Percentiles rank a stretch among this genome's conserved stretches.
phyloP scores from a whole-genome alignment of 139 green algal species.

The Auxenochlorella pyrenoidosa region DNA sequence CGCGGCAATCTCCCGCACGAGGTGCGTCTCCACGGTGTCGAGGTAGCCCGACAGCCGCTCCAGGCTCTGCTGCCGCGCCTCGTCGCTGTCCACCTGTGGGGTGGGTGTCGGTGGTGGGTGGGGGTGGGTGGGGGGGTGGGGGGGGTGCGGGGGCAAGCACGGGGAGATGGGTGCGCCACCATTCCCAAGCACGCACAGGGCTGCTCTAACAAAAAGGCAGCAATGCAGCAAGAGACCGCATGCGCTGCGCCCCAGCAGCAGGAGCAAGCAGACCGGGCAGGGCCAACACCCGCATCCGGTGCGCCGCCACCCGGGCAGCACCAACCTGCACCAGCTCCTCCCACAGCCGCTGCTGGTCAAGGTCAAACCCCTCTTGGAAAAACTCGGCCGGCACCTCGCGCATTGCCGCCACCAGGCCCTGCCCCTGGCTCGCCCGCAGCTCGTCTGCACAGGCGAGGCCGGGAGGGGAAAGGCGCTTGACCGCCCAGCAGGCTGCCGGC shows the following conservation, averaged over 20 bases:
- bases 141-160: too few species aligned
- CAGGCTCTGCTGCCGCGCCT: constrained; percentile 54
- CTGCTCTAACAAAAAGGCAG: too few species aligned
- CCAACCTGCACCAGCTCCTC: constrained; percentile 46
- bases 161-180: too few species aligned
- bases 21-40: constrained; percentile 78
- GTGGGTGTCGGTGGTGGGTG: too few species aligned
- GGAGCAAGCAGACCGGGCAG: too few species aligned
- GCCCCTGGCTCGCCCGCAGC: constrained; percentile 56
- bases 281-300: too few species aligned
- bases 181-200: too few species aligned
- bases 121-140: too few species aligned
- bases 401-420: constrained; percentile 80
- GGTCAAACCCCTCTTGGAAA: constrained; percentile 81
- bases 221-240: too few species aligned
- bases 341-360: constrained; percentile 62
- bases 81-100: constrained; percentile 52
- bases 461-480: too few species aligned
- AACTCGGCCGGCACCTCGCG: constrained; percentile 73
- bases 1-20: constrained; percentile 79
- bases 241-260: too few species aligned
- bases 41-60: constrained; percentile 65
- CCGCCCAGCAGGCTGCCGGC: too few species aligned
- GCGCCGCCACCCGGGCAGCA: neutral
- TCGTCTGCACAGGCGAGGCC: constrained; percentile 11